Conservation (phyloP, 2,329 filamentous ascomycete genomes). For the Thermomyces lanuginosus region DNA sequence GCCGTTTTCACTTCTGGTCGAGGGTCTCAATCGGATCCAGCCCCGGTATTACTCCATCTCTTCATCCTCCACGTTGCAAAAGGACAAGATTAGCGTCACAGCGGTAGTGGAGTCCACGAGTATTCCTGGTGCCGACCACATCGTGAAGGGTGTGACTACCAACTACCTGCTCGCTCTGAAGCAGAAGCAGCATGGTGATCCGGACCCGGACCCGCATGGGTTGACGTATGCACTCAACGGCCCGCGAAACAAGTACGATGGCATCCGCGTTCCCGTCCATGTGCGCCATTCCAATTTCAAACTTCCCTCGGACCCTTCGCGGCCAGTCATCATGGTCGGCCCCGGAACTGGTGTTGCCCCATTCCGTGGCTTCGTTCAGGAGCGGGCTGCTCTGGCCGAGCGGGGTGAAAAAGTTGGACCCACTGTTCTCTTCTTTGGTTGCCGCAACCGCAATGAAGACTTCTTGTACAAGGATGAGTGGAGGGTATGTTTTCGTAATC, state of each 20-base stretch:
- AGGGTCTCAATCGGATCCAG: slow-evolving; percentile 86
- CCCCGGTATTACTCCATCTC: slow-evolving; percentile 99
- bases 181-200: slow-evolving; percentile 86
- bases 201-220: slow-evolving; percentile 63
- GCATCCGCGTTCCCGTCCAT: slow-evolving; percentile 86
- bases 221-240: slow-evolving; percentile 74
- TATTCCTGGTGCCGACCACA: slow-evolving; percentile 56
- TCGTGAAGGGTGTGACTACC: slow-evolving; percentile 88
- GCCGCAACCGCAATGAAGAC: slow-evolving; percentile 73
- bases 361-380: slow-evolving; percentile 89
- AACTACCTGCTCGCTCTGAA: slow-evolving; percentile 93
- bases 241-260: slow-evolving; percentile 92
- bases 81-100: slow-evolving; percentile 87
- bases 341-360: slow-evolving; percentile 93
- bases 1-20: slow-evolving; percentile 88
- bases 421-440: slow-evolving; percentile 88
- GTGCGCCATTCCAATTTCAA: slow-evolving; percentile 99
- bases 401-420: slow-evolving; percentile 69
- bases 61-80: slow-evolving; percentile 84
- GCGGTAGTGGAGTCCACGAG: slow-evolving; percentile 77
- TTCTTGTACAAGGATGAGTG: slow-evolving; percentile 87
- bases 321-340: slow-evolving; percentile 89
- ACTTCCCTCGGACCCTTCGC: slow-evolving; percentile 82
- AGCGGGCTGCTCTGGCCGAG: slow-evolving; percentile 68
- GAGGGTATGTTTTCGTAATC: slow-evolving; percentile 48